A percentile compares a stretch with the other conserved stretches of the same genome.
phyloP scores from a whole-genome alignment of 2,329 filamentous ascomycete species.

The Pseudogymnoascus sp. region DNA sequence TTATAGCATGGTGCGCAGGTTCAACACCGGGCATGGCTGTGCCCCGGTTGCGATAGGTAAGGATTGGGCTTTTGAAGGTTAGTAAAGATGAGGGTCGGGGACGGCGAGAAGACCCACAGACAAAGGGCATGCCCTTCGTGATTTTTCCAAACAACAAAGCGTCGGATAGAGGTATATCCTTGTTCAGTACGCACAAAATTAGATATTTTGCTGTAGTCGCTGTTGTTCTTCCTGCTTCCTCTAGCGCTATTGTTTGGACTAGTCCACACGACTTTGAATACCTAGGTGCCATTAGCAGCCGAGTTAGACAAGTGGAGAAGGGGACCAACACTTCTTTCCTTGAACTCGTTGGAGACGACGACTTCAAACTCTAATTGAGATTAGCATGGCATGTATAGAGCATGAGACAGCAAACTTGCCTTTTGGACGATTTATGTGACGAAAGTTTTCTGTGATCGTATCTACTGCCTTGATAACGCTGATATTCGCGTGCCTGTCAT shows the following conservation, averaged over 20 bases:
- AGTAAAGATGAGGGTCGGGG: too few species aligned
- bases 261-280: background rate
- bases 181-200: background rate
- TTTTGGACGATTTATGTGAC: too few species aligned
- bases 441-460: too few species aligned
- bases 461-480: too few species aligned
- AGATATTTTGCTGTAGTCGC: background rate
- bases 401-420: too few species aligned
- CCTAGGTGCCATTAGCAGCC: background rate
- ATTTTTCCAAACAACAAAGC: slow-evolving; percentile 12
- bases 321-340: too few species aligned
- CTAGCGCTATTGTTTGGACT: too few species aligned
- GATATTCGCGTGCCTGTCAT: too few species aligned
- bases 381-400: too few species aligned
- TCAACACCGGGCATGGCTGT: slow-evolving; percentile 18
- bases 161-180: slow-evolving; percentile 10
- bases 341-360: too few species aligned
- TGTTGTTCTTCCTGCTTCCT: background rate
- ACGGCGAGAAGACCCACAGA: slow-evolving; percentile 13
- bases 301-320: background rate
- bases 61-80: slow-evolving; percentile 15
- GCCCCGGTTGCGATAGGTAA: slow-evolving; percentile 16
- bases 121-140: slow-evolving; percentile 13
- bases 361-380: too few species aligned
- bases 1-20: slow-evolving; percentile 17